A percentile compares a stretch with the other conserved stretches of the same genome.
Evolutionary conservation across 2,329 filamentous ascomycete genomes (phyloP).

Genomic region (Bipolaris sorokiniana): DNA sequence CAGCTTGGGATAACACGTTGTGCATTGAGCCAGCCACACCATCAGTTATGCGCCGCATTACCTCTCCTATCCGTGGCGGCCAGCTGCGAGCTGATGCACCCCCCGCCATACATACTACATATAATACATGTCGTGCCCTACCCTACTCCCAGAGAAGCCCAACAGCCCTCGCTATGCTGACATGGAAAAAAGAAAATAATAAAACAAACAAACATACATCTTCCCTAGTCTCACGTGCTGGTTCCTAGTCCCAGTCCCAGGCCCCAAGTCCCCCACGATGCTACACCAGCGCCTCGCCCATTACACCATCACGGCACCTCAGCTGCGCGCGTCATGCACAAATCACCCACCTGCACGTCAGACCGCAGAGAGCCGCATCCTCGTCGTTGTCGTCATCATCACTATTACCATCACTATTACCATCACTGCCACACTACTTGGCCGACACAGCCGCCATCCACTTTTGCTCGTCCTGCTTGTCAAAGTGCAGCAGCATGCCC

Average conservation of each 20-base stretch:
- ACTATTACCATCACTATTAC: not conserved
- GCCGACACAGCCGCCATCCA: constrained; percentile 78
- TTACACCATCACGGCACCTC: not conserved
- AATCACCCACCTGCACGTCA: constrained; percentile 14
- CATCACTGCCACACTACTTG: constrained; percentile 25
- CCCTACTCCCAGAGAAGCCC: not conserved
- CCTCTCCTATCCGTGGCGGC: not conserved
- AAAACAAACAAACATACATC: not conserved
- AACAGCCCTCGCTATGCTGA: constrained; percentile 23
- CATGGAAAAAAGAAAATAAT: not conserved
- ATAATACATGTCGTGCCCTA: constrained; percentile 6
- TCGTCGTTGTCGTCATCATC: too few relatives aligned
- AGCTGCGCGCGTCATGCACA: constrained; percentile 8
- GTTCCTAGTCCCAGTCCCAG: not conserved
- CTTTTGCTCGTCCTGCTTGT: constrained; percentile 82
- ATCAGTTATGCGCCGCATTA: not conserved
- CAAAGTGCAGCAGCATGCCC: constrained; percentile 76
- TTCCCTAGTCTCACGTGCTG: not conserved
- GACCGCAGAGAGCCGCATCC: constrained; percentile 18
- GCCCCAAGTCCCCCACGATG: not conserved
- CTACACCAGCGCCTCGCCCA: not conserved
- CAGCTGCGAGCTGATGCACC: not conserved
- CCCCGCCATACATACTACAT: constrained; percentile 2
- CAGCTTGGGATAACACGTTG: not conserved
- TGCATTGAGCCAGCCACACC: too few relatives aligned